Evolutionary conservation across 108 stramenopile genomes (phyloP).

Genomic region (Fistulifera pelliculosa): DNA sequence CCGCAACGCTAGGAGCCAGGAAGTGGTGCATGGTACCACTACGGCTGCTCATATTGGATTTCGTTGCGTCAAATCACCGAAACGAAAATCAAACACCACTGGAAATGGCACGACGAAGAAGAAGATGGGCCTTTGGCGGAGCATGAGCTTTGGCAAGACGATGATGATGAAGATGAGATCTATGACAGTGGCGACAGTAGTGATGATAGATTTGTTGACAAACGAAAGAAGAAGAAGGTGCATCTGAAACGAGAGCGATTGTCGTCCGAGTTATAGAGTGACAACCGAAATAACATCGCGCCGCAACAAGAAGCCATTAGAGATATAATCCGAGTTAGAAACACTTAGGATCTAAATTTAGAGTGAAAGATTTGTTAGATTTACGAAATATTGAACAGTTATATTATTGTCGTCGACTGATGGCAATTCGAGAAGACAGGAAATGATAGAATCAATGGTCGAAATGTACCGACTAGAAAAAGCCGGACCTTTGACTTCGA

Average conservation of each 20-base stretch:
- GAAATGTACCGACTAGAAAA: too few species aligned
- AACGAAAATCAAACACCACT: constrained; percentile 67
- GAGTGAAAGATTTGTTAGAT: too few species aligned
- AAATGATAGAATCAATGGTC: too few species aligned
- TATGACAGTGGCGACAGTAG: constrained; percentile 43
- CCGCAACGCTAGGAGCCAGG: constrained; percentile 75
- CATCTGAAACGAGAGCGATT: constrained; percentile 25
- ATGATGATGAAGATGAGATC: constrained; percentile 17
- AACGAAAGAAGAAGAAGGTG: constrained; percentile 31
- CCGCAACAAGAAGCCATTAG: too few species aligned
- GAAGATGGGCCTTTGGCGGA: constrained; percentile 51
- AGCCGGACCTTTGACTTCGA: too few species aligned
- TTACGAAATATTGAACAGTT: too few species aligned
- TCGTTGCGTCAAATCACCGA: constrained; percentile 72
- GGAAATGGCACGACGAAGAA: constrained; percentile 57
- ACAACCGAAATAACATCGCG: too few species aligned
- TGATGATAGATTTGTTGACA: constrained; percentile 5
- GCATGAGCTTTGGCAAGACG: constrained; percentile 51
- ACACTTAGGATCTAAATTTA: too few species aligned
- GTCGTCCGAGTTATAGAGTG: constrained; percentile 30
- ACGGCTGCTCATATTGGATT: constrained; percentile 80
- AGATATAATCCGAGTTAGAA: too few species aligned
- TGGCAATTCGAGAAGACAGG: too few species aligned
- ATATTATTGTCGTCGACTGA: too few species aligned
- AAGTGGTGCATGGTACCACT: constrained; percentile 75